Conservation (phyloP, 306 rosid genomes). For the Vicia sativa region DNA sequence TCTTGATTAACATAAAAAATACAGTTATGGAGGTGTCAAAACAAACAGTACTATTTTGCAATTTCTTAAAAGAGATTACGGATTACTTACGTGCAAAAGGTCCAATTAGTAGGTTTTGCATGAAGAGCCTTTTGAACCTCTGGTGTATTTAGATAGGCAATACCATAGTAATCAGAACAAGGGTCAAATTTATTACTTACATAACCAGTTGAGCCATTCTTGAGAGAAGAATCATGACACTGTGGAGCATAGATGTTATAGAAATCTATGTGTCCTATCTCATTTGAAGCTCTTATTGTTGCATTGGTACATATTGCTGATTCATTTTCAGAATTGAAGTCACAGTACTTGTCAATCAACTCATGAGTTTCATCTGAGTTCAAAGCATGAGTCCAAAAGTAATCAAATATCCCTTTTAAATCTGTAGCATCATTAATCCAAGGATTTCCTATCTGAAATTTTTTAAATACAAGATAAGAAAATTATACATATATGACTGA, state of each 20-base stretch:
- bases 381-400: conserved; percentile 57
- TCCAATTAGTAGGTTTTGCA: conserved; percentile 54
- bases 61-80: background rate
- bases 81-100: conserved; percentile 46
- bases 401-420: conserved; percentile 35
- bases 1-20: background rate
- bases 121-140: conserved; percentile 63
- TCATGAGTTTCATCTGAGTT: conserved; percentile 60
- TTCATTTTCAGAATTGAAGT: conserved; percentile 23
- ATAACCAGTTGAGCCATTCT: conserved; percentile 36
- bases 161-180: conserved; percentile 46
- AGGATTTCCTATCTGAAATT: conserved; percentile 59
- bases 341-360: conserved; percentile 49
- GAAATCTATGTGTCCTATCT: conserved; percentile 39
- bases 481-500: background rate
- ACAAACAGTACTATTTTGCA: background rate
- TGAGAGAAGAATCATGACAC: conserved; percentile 42
- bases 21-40: background rate
- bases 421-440: conserved; percentile 52
- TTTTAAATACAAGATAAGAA: background rate
- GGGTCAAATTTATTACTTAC: conserved; percentile 57
- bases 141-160: conserved; percentile 51
- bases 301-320: conserved; percentile 37
- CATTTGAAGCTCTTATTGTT: background rate
- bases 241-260: conserved; percentile 59